Base-by-base conservation (phyloP, 768 basidiomycete species). In the Cantharellus anzutake region DNA sequence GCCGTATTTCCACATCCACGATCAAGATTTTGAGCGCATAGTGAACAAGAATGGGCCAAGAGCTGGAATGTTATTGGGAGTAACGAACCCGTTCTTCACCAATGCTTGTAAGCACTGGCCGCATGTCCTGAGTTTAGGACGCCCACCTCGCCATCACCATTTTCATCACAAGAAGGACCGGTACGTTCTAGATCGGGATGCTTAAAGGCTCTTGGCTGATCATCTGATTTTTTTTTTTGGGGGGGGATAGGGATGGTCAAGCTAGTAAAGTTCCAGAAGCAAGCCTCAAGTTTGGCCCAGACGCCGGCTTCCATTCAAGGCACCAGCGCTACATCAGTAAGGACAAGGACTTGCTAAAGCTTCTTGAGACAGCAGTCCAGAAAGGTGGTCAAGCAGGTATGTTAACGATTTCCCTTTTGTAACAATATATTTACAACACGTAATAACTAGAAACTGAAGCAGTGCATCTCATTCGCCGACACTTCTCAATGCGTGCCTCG, bases 1-100 rank as follows among this genome's bases (percentile, higher is more conserved):
- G 5, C 94, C 94, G 0, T 99, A 94, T 69, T 86, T 97, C 64
- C 96, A 94, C 14, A 91, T 99, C 65, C 94, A 97, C 68, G 94
- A 97, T 66, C 77, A 77, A n/a, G 92, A 96, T 61, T 81, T 84
- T 63, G 64, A 76, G 2, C 66, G 76, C 2, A 70, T 99, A 7
- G 82, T 96, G 50, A 91, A 89, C 68, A 82, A 82, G 62, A 79
- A 86, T 39, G 79, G 82, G n/a, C 89, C 87, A 0, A 81, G 81
- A 68, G 70, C 82, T 0, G 90, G 89, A 1, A 69, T 87, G 2
- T 64, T 94, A 3, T 68, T 94, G 2, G 88, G 91, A 4, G 85
- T 89, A 5, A 94, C 91, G 1, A 94, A 93, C 65, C 91, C 91
- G 0, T 82, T 88, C 65, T 84, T 93, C 58, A 81, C 83, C 66